Base-by-base conservation (phyloP, 2,329 filamentous ascomycete species). In the Aspergillus tamarii region DNA sequence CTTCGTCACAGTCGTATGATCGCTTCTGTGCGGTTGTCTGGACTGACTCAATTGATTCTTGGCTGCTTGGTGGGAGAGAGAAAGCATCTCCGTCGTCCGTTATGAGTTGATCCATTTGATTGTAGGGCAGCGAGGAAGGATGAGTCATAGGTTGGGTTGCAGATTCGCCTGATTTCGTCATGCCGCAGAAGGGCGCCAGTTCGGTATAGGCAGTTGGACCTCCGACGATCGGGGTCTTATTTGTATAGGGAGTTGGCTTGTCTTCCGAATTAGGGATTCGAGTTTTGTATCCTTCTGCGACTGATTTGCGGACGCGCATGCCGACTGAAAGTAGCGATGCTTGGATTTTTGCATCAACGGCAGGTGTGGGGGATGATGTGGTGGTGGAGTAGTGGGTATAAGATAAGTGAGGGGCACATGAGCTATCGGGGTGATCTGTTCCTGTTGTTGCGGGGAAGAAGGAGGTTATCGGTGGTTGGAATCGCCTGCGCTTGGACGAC, bases 221-320 rank as follows among this genome's bases (percentile, higher is more conserved):
- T 48, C 72, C 34, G 57, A 43, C 32, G 62, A 50, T 53, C 64
- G 63, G 16, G 56, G 43, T 39, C 30, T 36, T 7, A 32, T 45
- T 57, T 36, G 65, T n/a, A 41, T 59, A 36, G 9, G 59, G 53
- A 41, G 59, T 34, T 32, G 48, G 46, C 50, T 70, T 72, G 21
- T 70, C 66, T 26, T 66, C 62, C 43, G 68, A 67, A 71, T 71
- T 78, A 67, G 72, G 71, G 50, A 65, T 69, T 59, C 71, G 72
- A 34, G 92, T 96, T 82, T 96, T 96, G 85, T 97, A 97, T 64
- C 94, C 94, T 76, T 97, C 94, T 0, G 93, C 91, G 9, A 98
- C 91, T 12, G 91, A 91, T 81, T 98, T 98, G 75, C 94, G 91
- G 57, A 98, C 86, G 28, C 94, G 90, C 93, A 97, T 97, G 72